A percentile compares a stretch with the other conserved stretches of the same genome.
phyloP scores from a whole-genome alignment of 139 green algal species.

The Pleodorina starrii region DNA sequence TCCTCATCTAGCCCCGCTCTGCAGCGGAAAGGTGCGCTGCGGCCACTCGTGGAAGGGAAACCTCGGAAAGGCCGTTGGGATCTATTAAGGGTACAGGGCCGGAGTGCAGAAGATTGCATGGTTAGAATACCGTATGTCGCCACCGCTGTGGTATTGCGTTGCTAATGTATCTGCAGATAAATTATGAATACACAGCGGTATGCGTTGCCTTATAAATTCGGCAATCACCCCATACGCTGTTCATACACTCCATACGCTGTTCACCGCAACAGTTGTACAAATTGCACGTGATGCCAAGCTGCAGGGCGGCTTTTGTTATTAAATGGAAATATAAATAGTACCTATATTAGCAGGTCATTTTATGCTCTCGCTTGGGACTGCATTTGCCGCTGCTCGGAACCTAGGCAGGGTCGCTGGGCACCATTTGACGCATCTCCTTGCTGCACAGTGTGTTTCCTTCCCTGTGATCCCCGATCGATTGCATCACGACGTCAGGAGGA shows the following conservation, averaged over 20 bases:
- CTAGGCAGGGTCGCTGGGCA: not conserved
- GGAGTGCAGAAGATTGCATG: too few species aligned
- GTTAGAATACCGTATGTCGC: too few species aligned
- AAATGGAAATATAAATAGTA: not conserved
- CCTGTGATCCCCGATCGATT: not conserved
- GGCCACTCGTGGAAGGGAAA: not conserved
- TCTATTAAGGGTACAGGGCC: not conserved
- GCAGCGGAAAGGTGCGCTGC: not conserved
- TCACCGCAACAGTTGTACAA: too few species aligned
- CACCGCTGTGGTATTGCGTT: too few species aligned
- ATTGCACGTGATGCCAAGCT: too few species aligned
- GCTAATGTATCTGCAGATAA: too few species aligned
- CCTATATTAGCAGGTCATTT: not conserved
- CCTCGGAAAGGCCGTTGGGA: not conserved
- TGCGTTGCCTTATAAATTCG: too few species aligned
- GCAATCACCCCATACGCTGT: too few species aligned
- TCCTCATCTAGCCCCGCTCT: slow-evolving; percentile 56
- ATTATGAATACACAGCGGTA: too few species aligned
- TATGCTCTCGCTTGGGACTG: slow-evolving; percentile 7
- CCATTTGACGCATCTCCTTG: not conserved
- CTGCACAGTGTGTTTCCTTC: not conserved
- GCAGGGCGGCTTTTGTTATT: too few species aligned
- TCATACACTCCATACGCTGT: too few species aligned
- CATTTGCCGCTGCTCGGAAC: not conserved
- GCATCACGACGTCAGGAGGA: not conserved